Evolutionary conservation across 345 rosid genomes (phyloP), one percentile per base, ranked within the genome.

Genomic region (Rhizophora mangle): DNA sequence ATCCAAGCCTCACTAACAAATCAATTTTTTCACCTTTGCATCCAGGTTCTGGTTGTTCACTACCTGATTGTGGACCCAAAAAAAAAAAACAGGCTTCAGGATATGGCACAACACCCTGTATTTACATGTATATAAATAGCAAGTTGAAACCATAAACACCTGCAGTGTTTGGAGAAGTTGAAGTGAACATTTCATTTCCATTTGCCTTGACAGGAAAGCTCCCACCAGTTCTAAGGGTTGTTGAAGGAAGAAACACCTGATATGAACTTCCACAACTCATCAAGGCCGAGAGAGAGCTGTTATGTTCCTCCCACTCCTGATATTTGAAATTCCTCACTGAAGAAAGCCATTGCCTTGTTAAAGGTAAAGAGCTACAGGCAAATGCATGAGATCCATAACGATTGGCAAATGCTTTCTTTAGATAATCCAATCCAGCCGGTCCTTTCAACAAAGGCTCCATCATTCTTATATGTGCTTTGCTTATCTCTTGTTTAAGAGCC

Each of bases 391-490:
- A 68, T 49, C 96, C 95, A 79, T 83, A 69, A 62, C 84, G 80
- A 63, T 82, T 80, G 31, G 84, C 63, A 60, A 93, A 93, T 68
- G 89, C 89, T 68, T 80, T 82, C 62, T 71, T 75, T 11, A 93
- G 89, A 20, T 72, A 93, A 68, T 89, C 96, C 64, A 82, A 75
- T 46, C 93, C 98, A 74, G 92, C 90, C 62, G 87, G 89, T 3
- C 97, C 98, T 80, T 85, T 83, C 77, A 94, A 65, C 72, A 89
- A 71, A 27, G 97, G 95, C 81, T 87, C 89, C 89, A 89, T 85
- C 34, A 94, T 69, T 68, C 81, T 79, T 61, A 94, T 70, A 26
- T 87, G 96, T 61, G 97, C 91, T 70, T 76, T 78, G 85, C 92
- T 84, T 64, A 91, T 87, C 81, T 87, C 95, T 36, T 56, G 78